Percentiles rank a stretch among this genome's conserved stretches.
These are phyloP conservation scores for Saturnispora quitensis DNA, from an alignment of 805 yeast genomes.

Conservation along the genomic window DNA sequence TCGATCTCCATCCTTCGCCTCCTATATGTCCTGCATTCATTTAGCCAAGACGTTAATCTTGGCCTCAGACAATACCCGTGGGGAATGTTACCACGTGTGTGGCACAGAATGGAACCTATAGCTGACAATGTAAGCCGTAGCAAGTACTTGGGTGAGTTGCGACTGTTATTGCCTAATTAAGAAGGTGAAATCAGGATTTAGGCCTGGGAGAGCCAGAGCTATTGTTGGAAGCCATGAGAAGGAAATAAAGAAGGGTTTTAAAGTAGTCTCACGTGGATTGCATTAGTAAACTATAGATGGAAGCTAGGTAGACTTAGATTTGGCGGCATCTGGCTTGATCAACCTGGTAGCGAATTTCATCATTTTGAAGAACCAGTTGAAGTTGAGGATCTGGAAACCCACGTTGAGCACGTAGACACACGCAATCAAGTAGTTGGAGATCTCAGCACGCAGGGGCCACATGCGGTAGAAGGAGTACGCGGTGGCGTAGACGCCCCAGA, in stretches of 20 bases:
- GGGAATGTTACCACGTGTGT: background rate
- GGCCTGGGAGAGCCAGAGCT: background rate
- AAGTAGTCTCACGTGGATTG: background rate
- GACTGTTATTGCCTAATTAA: background rate
- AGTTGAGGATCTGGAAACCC: slow-evolving; percentile 57
- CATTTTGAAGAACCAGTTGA: slow-evolving; percentile 89
- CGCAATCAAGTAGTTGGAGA: slow-evolving; percentile 40
- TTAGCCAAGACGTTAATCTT: background rate
- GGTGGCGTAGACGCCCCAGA: slow-evolving; percentile 83
- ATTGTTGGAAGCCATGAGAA: background rate
- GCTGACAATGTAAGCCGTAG: background rate
- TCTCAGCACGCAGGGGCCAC: slow-evolving; percentile 32
- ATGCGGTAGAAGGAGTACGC: slow-evolving; percentile 39
- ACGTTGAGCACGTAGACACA: slow-evolving; percentile 49
- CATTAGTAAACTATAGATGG: background rate
- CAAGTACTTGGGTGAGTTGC: no score
- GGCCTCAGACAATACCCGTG: background rate
- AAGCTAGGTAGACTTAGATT: background rate
- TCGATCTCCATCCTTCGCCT: no score
- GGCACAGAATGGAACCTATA: background rate
- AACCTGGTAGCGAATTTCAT: slow-evolving; percentile 42
- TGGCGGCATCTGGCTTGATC: background rate
- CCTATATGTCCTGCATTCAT: background rate
- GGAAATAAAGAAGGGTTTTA: background rate
- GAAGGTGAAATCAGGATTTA: background rate